Conservation (phyloP, 2,329 filamentous ascomycete genomes). For the Diaporthe sp. region DNA sequence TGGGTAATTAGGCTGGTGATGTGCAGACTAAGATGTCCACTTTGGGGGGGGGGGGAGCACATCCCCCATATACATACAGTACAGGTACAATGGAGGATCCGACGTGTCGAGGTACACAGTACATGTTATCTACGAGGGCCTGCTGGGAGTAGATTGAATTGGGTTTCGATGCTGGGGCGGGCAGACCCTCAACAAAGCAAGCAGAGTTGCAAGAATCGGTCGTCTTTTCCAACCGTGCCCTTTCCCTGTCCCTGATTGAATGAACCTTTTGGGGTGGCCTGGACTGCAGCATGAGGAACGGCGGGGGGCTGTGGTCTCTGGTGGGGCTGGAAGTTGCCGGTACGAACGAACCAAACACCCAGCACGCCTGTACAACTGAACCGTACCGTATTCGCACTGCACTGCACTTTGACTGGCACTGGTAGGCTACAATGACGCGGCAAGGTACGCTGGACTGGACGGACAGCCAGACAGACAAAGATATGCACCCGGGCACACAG, state of each 20-base stretch:
- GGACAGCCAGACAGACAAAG: not conserved
- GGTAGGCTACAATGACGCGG: no score
- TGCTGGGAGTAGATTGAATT: not conserved
- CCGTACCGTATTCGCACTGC: not conserved
- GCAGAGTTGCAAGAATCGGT: not conserved
- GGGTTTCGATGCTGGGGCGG: not conserved
- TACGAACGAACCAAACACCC: not conserved
- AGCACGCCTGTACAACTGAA: not conserved
- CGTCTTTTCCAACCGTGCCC: not conserved
- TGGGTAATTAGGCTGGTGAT: conserved; percentile 18
- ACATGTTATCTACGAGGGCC: not conserved
- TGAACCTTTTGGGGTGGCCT: not conserved
- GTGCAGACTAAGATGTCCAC: conserved; percentile 6
- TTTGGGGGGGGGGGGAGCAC: not conserved
- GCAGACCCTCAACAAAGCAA: conserved; percentile 19
- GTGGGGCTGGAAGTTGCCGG: conserved; percentile 26
- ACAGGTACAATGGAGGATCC: not conserved
- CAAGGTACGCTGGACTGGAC: no score
- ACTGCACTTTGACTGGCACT: not conserved
- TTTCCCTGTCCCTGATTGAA: not conserved
- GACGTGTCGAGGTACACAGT: not conserved
- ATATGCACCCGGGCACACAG: not conserved
- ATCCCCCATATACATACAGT: not conserved
- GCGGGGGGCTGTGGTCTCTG: not conserved
- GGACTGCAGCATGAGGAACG: not conserved